A percentile compares a stretch with the other conserved stretches of the same genome.
Conservation (phyloP, 345 rosid genomes). For the Citrus unshiu region DNA sequence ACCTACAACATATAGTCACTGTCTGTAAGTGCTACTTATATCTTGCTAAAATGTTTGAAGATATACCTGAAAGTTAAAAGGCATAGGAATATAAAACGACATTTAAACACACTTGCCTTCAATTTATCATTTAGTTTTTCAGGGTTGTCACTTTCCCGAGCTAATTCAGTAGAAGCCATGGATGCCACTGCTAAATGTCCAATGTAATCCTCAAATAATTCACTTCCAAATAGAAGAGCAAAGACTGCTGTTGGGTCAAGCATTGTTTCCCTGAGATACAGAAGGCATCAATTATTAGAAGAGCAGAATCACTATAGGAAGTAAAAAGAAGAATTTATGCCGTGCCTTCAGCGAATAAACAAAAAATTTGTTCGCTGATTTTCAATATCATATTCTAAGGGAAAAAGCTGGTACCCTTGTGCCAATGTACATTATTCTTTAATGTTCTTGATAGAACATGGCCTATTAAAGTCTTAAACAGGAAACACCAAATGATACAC, state of each 20-base stretch:
- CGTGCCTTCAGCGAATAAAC: neutral
- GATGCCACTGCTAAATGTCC: slow-evolving; percentile 91
- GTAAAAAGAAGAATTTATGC: neutral
- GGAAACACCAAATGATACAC: neutral
- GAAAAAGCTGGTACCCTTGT: neutral
- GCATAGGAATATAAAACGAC: too few relatives aligned
- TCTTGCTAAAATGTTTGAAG: neutral
- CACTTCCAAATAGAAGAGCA: slow-evolving; percentile 95
- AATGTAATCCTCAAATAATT: slow-evolving; percentile 84
- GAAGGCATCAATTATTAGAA: neutral
- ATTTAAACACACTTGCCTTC: slow-evolving; percentile 45
- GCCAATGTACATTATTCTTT: neutral
- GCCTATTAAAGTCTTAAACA: neutral
- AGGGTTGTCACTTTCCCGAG: slow-evolving; percentile 45
- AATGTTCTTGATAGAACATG: neutral
- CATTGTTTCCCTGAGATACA: slow-evolving; percentile 61
- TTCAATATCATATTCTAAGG: neutral
- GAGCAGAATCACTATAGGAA: neutral
- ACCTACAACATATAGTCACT: slow-evolving; percentile 31
- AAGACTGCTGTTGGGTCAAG: slow-evolving; percentile 86
- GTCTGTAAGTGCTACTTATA: neutral
- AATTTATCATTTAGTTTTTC: slow-evolving; percentile 63
- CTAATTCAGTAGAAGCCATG: slow-evolving; percentile 78
- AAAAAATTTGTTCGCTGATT: neutral
- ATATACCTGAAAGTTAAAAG: neutral